Base-by-base conservation (phyloP, 148 eudicot species). In the Rhododendron ferrugineum region DNA sequence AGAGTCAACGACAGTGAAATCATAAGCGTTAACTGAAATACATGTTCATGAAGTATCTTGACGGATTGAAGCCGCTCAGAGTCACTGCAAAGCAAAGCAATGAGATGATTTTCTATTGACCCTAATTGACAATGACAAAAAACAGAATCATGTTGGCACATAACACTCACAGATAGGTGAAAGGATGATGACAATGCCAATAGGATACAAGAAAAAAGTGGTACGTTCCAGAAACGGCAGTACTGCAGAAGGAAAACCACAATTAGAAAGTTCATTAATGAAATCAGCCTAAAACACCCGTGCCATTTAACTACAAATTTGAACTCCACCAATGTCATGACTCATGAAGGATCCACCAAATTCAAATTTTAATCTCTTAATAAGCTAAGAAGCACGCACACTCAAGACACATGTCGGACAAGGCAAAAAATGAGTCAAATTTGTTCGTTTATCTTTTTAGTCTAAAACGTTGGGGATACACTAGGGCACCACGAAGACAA, bases 221-320 rank as follows among this genome's bases (percentile, higher is more conserved):
- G 99, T 97, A 87, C 91, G 91, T 91, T 95, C 99, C 89, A 97
- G 86, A 89, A 97, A 95, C n/a, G 99, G 99, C 83, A 97, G 89
- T 85, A 95, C 99, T 97, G 96, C 93, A 91, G n/a, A 80, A 88
- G 5, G 66, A 46, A 68, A 75, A 14, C 83, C n/a, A 58, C n/a
- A 14, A 42, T 81, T 37, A 34, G 26, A 82, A 75, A 26, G 18
- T 36, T 82, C 8, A 47, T 49, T 13, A 60, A 52, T 77, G 8
- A 74, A 60, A 46, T 8, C 56, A 60, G 23, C 37, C 23, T 54
- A 52, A 56, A 1, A 28, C 22, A 30, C 28, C 34, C 49, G 6
- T 40, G 23, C 32, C 75, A 23, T n/a, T 70, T 66, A 34, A 16
- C 26, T 20, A 80, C 37, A 16, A 49, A 47, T 50, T 79, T 28